phyloP scores from a whole-genome alignment of 805 yeast genomes.

The Saturnispora dispora region DNA sequence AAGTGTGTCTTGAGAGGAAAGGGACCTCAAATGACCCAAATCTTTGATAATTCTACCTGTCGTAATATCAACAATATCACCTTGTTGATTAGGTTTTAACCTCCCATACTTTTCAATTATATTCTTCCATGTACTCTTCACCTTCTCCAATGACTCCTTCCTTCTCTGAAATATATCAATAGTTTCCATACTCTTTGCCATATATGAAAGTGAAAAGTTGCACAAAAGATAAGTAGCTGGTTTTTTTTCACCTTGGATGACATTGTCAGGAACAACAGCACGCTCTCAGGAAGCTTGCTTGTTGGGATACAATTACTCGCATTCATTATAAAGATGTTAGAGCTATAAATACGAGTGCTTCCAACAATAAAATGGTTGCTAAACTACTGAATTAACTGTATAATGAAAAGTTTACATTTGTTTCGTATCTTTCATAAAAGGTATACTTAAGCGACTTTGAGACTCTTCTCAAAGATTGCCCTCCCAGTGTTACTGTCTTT shows the following conservation, averaged over 20 bases:
- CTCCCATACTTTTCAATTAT: constrained; percentile 44
- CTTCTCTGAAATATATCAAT: constrained; percentile 1
- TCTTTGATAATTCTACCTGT: constrained; percentile 59
- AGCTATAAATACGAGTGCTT: not conserved
- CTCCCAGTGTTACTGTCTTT: not conserved
- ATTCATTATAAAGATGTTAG: too few relatives aligned
- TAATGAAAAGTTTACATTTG: too few relatives aligned
- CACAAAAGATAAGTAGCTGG: not conserved
- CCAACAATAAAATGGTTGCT: not conserved
- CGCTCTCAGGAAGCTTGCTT: too few relatives aligned
- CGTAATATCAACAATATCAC: constrained; percentile 54
- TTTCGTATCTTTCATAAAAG: too few relatives aligned
- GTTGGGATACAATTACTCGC: too few relatives aligned
- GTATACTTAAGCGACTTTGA: too few relatives aligned
- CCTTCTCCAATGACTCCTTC: constrained; percentile 15
- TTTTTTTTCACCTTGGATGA: not conserved
- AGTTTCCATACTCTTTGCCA: not conserved
- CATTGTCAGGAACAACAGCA: too few relatives aligned
- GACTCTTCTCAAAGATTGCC: not conserved
- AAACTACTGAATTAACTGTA: not conserved
- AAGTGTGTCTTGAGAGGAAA: constrained; percentile 25
- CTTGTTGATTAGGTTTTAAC: constrained; percentile 41
- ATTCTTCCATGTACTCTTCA: constrained; percentile 35
- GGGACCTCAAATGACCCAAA: constrained; percentile 56
- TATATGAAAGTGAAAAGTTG: not conserved